Conservation (phyloP, 2,329 filamentous ascomycete species). For the Pyricularia grisea region DNA sequence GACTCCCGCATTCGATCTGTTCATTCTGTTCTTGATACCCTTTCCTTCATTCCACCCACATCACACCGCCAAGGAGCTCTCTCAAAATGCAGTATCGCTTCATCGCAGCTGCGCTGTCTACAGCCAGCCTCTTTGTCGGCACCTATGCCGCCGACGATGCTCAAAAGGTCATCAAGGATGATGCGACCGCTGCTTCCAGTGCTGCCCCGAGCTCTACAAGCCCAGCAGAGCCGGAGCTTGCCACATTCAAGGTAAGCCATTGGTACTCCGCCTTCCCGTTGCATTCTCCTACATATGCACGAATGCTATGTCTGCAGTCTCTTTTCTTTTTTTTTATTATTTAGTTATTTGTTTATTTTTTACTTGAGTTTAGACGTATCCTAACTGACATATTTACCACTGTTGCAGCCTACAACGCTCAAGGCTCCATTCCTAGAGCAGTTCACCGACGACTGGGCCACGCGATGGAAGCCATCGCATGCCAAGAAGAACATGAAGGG, state of each 20-base stretch:
- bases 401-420: constrained; percentile 64
- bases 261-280: not conserved
- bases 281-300: not conserved
- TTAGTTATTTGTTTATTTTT: too few relatives aligned
- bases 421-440: constrained; percentile 97
- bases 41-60: not conserved
- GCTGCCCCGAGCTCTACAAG: constrained; percentile 40
- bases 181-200: constrained; percentile 30
- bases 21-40: not conserved
- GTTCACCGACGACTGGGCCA: constrained; percentile 94
- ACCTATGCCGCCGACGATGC: constrained; percentile 53
- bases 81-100: constrained; percentile 75
- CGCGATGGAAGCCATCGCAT: constrained; percentile 86
- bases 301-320: not conserved
- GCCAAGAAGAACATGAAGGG: constrained; percentile 85
- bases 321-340: not conserved
- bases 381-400: constrained; percentile 8
- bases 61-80: not conserved
- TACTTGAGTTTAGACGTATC: not conserved
- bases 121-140: constrained; percentile 25
- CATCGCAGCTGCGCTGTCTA: constrained; percentile 66
- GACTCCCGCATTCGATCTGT: not conserved
- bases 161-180: constrained; percentile 43
- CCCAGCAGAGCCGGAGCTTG: constrained; percentile 53
- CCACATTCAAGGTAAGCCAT: constrained; percentile 76